Conservation (phyloP, 768 basidiomycete genomes). For the Mycena latifolia region DNA sequence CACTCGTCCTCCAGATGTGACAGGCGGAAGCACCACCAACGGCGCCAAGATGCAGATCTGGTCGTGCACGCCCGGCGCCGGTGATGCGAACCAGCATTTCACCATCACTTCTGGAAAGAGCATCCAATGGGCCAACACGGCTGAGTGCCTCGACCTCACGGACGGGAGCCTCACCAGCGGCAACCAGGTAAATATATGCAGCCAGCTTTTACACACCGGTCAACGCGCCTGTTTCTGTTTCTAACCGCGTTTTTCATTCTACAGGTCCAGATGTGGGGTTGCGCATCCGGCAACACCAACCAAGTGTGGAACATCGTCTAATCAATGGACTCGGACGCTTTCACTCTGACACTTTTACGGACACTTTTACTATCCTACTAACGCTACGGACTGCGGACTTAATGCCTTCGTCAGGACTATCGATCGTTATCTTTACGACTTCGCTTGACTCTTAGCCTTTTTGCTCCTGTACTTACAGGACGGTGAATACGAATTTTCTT, state of each 20-base stretch:
- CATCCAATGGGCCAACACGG: constrained; percentile 34
- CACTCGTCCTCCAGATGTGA: constrained; percentile 27
- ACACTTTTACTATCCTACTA: not conserved
- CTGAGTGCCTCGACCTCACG: constrained; percentile 40
- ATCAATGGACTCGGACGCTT: not conserved
- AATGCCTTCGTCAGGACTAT: too few relatives aligned
- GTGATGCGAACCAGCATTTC: constrained; percentile 34
- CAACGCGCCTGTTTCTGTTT: not conserved
- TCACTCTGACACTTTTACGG: not conserved
- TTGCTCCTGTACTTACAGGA: too few relatives aligned
- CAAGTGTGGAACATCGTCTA: constrained; percentile 41
- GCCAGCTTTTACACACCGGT: not conserved
- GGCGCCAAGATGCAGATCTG: constrained; percentile 42
- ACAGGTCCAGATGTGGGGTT: constrained; percentile 22
- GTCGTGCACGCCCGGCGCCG: constrained; percentile 33
- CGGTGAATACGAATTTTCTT: too few relatives aligned
- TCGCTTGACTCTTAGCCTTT: too few relatives aligned
- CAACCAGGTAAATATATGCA: constrained; percentile 25
- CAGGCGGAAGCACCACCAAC: constrained; percentile 34
- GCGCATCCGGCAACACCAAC: constrained; percentile 32
- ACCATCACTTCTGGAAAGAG: constrained; percentile 2
- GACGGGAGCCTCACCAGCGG: constrained; percentile 34
- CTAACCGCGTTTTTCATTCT: not conserved
- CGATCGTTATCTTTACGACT: too few relatives aligned
- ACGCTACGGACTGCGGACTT: not conserved